Conservation (phyloP, 148 eudicot genomes). For the Selenicereus undatus region DNA sequence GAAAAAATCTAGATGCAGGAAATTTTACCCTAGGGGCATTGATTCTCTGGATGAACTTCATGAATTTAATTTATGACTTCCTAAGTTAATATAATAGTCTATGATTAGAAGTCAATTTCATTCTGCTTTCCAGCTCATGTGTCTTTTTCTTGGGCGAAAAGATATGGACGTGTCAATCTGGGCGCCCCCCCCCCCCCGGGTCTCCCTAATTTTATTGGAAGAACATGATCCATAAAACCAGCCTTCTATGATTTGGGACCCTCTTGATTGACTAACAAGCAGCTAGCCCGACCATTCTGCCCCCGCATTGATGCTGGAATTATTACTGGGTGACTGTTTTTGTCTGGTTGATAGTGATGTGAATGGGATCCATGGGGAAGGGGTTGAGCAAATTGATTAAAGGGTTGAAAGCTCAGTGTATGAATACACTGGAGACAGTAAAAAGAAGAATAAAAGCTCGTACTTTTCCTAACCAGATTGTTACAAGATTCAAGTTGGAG, state of each 20-base stretch:
- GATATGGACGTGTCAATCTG: slow-evolving; percentile 11
- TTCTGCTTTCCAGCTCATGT: slow-evolving; percentile 31
- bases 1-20: too few relatives aligned
- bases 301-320: slow-evolving; percentile 28
- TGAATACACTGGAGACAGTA: slow-evolving; percentile 19
- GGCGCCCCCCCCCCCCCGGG: background rate
- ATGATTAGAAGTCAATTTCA: background rate
- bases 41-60: background rate
- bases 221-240: slow-evolving; percentile 25
- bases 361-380: slow-evolving; percentile 43
- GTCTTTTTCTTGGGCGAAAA: slow-evolving; percentile 16
- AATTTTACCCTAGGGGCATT: background rate
- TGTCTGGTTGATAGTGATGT: slow-evolving; percentile 31
- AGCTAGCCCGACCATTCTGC: slow-evolving; percentile 24
- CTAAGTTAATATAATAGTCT: background rate
- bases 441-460: slow-evolving; percentile 2
- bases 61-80: background rate
- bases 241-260: slow-evolving; percentile 13
- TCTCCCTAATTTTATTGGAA: slow-evolving; percentile 9
- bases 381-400: slow-evolving; percentile 17
- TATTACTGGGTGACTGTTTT: background rate
- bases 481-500: background rate
- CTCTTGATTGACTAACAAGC: slow-evolving; percentile 7
- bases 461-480: background rate
- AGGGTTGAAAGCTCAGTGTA: slow-evolving; percentile 1